These are phyloP conservation scores for Pezicula radicicola DNA, from an alignment of 2,329 filamentous ascomycete species.

Conservation along the genomic window DNA sequence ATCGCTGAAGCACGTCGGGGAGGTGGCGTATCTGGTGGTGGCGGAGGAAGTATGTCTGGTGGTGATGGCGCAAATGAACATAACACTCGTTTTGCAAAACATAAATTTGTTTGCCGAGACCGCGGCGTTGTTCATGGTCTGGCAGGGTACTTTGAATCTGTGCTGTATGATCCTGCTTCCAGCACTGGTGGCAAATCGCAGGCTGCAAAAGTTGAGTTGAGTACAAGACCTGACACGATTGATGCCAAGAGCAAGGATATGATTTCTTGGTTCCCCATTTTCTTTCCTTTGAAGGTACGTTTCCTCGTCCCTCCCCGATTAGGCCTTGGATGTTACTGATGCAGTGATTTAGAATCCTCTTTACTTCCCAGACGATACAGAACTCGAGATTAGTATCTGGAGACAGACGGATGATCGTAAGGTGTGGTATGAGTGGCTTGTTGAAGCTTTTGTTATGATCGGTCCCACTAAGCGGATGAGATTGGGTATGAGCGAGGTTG, in stretches of 20 bases:
- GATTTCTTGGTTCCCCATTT: conserved; percentile 99
- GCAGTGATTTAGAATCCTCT: conserved; percentile 66
- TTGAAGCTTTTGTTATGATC: conserved; percentile 75
- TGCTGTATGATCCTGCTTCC: conserved; percentile 66
- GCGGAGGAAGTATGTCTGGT: conserved; percentile 70
- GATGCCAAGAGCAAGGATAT: conserved; percentile 92
- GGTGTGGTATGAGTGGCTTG: conserved; percentile 98
- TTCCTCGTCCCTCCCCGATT: not conserved
- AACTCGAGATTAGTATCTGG: conserved; percentile 93
- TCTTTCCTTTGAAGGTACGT: conserved; percentile 88
- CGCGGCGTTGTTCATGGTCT: conserved; percentile 87
- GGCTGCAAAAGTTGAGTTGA: conserved; percentile 71
- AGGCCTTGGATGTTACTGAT: conserved; percentile 9
- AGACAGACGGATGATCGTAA: conserved; percentile 90
- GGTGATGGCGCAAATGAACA: conserved; percentile 86
- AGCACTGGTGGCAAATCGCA: conserved; percentile 24
- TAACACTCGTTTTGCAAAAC: conserved; percentile 76
- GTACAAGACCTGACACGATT: conserved; percentile 89
- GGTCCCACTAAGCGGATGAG: conserved; percentile 60
- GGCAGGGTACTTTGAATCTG: conserved; percentile 93
- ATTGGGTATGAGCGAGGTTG: conserved; percentile 62
- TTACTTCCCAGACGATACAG: conserved; percentile 78
- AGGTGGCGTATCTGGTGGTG: conserved; percentile 63
- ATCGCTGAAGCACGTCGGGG: conserved; percentile 54
- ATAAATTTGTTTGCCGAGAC: conserved; percentile 74